These are phyloP conservation scores for Exophiala phaeomuriformis DNA, from an alignment of 2,329 filamentous ascomycete genomes.

Conservation along the genomic window DNA sequence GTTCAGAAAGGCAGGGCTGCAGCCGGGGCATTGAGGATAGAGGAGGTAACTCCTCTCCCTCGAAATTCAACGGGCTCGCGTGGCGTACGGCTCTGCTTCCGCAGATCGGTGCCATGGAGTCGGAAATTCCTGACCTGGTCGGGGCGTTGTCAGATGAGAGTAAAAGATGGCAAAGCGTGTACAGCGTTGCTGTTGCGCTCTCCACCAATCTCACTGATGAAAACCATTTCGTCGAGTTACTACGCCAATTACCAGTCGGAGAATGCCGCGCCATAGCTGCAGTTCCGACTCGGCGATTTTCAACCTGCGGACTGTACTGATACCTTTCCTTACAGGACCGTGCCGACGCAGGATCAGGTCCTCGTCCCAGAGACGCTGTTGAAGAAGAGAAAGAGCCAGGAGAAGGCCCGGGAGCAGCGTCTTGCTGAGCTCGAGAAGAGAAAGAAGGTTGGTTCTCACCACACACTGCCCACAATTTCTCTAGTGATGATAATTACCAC, in stretches of 20 bases:
- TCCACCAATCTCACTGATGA: conserved; percentile 59
- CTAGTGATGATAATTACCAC: conserved; percentile 83
- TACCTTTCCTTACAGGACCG: conserved; percentile 56
- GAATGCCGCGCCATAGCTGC: conserved; percentile 87
- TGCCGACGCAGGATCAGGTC: conserved; percentile 90
- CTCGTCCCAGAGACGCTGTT: conserved; percentile 98
- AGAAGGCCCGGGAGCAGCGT: conserved; percentile 94
- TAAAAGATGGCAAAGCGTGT: conserved; percentile 27
- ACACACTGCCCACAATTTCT: conserved; percentile 33
- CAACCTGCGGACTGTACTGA: conserved; percentile 75
- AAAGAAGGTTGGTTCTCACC: conserved; percentile 67
- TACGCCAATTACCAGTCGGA: conserved; percentile 60
- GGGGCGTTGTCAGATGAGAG: conserved; percentile 75
- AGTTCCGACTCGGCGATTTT: conserved; percentile 83
- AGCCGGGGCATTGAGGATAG: conserved; percentile 71
- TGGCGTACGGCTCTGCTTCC: conserved; percentile 22
- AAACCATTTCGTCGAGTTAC: conserved; percentile 70
- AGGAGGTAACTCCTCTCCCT: conserved; percentile 58
- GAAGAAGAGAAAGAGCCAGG: conserved; percentile 99
- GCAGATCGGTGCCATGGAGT: conserved; percentile 28
- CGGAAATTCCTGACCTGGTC: conserved; percentile 42
- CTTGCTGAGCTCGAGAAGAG: conserved; percentile 72
- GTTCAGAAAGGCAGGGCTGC: conserved; percentile 26
- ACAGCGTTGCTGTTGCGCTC: conserved; percentile 7
- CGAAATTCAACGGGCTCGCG: conserved; percentile 64